phyloP scores from a whole-genome alignment of 108 stramenopile species.

The Skeletonema menzelii region DNA sequence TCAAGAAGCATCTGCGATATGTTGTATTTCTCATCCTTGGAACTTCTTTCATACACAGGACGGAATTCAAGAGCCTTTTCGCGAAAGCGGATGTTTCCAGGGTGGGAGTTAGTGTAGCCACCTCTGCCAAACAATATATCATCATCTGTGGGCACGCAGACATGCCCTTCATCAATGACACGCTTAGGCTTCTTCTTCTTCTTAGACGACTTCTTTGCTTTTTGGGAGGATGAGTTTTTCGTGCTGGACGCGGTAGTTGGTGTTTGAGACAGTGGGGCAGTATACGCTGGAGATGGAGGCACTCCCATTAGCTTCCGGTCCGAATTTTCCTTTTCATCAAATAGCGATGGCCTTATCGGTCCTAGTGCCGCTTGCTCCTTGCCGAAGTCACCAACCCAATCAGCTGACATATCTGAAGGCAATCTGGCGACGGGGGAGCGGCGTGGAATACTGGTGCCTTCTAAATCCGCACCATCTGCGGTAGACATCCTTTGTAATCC shows the following conservation, averaged over 20 bases:
- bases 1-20: constrained; percentile 38
- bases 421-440: neutral
- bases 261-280: neutral
- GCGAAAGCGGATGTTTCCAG: constrained; percentile 71
- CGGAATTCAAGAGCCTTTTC: constrained; percentile 14
- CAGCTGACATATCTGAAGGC: constrained; percentile 14
- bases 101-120: constrained; percentile 63
- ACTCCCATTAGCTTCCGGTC: neutral
- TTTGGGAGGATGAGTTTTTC: constrained; percentile 1
- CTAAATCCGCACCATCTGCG: constrained; percentile 15
- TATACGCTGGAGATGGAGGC: neutral
- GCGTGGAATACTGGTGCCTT: neutral
- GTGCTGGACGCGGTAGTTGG: neutral
- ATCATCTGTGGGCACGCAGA: constrained; percentile 45
- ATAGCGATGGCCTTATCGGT: constrained; percentile 8
- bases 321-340: constrained; percentile 4
- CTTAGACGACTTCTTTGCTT: constrained; percentile 3
- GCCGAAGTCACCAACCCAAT: constrained; percentile 30
- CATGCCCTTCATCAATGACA: constrained; percentile 8
- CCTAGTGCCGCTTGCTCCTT: neutral
- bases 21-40: constrained; percentile 41
- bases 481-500: constrained; percentile 18
- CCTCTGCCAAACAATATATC: constrained; percentile 79
- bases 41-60: constrained; percentile 2
- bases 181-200: constrained; percentile 19